A percentile compares a stretch with the other conserved stretches of the same genome.
Conservation (phyloP, 2,329 filamentous ascomycete species). For the Fusarium floridanum region DNA sequence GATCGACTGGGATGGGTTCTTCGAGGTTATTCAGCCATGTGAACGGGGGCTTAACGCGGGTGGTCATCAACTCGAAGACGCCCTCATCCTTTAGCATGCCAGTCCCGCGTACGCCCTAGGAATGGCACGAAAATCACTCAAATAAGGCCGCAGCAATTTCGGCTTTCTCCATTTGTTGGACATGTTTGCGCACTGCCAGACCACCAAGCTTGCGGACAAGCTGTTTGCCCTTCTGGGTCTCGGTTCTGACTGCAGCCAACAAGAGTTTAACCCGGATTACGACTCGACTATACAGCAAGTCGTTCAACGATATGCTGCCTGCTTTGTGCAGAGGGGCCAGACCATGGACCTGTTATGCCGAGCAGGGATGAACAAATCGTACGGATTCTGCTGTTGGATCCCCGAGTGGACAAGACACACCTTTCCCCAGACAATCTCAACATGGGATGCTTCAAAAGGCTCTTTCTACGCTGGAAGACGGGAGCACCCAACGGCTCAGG, state of each 20-base stretch:
- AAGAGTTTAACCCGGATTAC: neutral
- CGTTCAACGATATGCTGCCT: neutral
- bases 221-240: neutral
- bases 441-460: neutral
- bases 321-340: neutral
- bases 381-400: neutral
- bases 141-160: neutral
- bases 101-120: neutral
- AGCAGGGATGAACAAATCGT: neutral
- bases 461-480: neutral
- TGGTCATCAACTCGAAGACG: fast-evolving
- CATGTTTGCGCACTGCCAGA: neutral
- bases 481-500: neutral
- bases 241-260: neutral
- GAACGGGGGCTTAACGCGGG: neutral
- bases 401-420: neutral
- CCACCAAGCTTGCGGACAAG: neutral
- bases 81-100: neutral
- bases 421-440: neutral
- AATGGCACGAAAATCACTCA: neutral
- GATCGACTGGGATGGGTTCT: neutral
- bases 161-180: neutral
- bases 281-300: neutral
- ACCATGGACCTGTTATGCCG: neutral
- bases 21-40: neutral